Evolutionary conservation across 257 asterid species (phyloP).

Genomic region (Scutellaria minor): DNA sequence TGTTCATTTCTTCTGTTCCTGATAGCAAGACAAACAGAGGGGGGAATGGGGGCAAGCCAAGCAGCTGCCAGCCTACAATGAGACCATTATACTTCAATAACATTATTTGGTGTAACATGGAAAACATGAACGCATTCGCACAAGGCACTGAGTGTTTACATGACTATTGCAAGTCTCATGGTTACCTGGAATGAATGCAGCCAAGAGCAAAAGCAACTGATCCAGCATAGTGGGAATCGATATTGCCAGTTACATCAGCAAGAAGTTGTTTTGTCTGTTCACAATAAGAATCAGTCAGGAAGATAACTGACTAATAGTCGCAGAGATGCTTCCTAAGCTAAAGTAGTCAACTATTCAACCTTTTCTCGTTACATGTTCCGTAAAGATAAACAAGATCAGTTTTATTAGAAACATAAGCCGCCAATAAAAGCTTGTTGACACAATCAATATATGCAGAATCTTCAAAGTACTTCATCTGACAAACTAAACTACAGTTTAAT

Average conservation of each 20-base stretch:
- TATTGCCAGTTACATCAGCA: slow-evolving; percentile 61
- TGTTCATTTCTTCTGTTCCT: slow-evolving; percentile 22
- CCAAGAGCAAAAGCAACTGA: slow-evolving; percentile 96
- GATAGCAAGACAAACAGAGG: slow-evolving; percentile 26
- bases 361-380: slow-evolving; percentile 17
- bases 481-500: slow-evolving; percentile 22
- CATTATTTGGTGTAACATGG: slow-evolving; percentile 7
- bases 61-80: slow-evolving; percentile 29
- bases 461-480: slow-evolving; percentile 7
- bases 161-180: slow-evolving; percentile 30
- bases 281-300: slow-evolving; percentile 43
- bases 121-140: background rate
- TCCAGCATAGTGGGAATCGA: slow-evolving; percentile 78
- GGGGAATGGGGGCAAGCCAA: slow-evolving; percentile 3
- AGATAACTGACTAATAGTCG: background rate
- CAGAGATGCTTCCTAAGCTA: slow-evolving; percentile 30
- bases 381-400: slow-evolving; percentile 1
- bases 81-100: background rate
- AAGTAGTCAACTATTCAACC: background rate
- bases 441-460: slow-evolving; percentile 21
- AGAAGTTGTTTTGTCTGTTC: slow-evolving; percentile 86
- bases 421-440: slow-evolving; percentile 8
- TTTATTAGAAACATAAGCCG: slow-evolving; percentile 23
- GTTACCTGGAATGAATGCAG: slow-evolving; percentile 95
- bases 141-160: slow-evolving; percentile 18